A percentile compares a stretch with the other conserved stretches of the same genome.
These are phyloP conservation scores for Colletotrichum viniferum DNA, from an alignment of 2,329 filamentous ascomycete genomes.

Conservation along the genomic window DNA sequence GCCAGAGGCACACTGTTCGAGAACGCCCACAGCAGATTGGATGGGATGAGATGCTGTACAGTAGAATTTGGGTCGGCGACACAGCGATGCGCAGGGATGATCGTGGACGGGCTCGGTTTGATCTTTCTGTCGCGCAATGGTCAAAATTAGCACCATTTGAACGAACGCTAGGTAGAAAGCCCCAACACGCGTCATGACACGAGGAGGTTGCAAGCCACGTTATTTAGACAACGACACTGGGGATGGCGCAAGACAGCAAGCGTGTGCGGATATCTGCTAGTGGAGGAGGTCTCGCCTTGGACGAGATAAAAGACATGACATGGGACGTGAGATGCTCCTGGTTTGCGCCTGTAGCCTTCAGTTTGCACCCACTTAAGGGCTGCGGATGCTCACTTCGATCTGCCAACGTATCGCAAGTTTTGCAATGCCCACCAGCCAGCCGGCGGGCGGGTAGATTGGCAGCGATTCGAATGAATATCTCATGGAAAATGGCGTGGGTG, in stretches of 20 bases:
- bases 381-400: background rate
- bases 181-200: background rate
- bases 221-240: background rate
- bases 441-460: background rate
- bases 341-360: background rate
- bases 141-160: conserved; percentile 2
- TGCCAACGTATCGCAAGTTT: background rate
- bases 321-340: background rate
- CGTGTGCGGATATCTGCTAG: background rate
- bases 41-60: conserved; percentile 11
- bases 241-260: background rate
- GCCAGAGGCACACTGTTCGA: background rate
- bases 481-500: background rate
- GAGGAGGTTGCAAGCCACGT: background rate
- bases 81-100: background rate
- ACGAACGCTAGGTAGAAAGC: background rate
- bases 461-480: background rate
- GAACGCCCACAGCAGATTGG: conserved; percentile 9
- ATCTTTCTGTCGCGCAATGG: conserved; percentile 5
- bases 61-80: background rate
- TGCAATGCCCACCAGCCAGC: background rate
- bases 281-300: background rate
- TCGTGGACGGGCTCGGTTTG: background rate
- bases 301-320: background rate
- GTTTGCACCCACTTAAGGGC: background rate